These are phyloP conservation scores for Cornus kousa DNA, from an alignment of 148 eudicot genomes.

Conservation along the genomic window DNA sequence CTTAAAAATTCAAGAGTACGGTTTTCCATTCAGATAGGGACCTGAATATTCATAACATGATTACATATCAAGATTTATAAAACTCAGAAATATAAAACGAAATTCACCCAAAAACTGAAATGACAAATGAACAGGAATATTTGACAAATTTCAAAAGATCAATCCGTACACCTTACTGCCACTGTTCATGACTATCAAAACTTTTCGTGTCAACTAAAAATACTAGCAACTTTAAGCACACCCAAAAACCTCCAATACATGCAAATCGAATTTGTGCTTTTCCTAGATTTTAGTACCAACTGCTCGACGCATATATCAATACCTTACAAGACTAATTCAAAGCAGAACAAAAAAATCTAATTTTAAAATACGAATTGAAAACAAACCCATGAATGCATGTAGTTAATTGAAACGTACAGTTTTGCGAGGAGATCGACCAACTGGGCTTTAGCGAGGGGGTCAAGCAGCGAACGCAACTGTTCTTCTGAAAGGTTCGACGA, in stretches of 20 bases:
- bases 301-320: not conserved
- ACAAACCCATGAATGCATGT: not conserved
- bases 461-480: conserved; percentile 51
- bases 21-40: too few species aligned
- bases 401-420: conserved; percentile 28
- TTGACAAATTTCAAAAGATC: not conserved
- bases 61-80: too few species aligned
- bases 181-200: not conserved
- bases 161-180: not conserved
- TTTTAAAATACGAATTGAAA: not conserved
- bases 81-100: too few species aligned
- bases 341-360: not conserved
- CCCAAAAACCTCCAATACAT: not conserved
- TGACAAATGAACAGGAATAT: too few species aligned
- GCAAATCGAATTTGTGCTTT: not conserved
- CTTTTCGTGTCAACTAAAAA: not conserved
- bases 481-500: conserved; percentile 19
- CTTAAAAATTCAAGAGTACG: too few species aligned
- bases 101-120: too few species aligned
- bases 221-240: not conserved
- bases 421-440: conserved; percentile 59
- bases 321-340: too few species aligned
- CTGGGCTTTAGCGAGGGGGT: conserved; percentile 61
- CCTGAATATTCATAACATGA: too few species aligned
- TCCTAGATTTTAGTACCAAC: not conserved